Evolutionary conservation across 78 protist species (phyloP), one percentile per base, ranked within the genome.

Genomic region (Ministeria vibrans): DNA sequence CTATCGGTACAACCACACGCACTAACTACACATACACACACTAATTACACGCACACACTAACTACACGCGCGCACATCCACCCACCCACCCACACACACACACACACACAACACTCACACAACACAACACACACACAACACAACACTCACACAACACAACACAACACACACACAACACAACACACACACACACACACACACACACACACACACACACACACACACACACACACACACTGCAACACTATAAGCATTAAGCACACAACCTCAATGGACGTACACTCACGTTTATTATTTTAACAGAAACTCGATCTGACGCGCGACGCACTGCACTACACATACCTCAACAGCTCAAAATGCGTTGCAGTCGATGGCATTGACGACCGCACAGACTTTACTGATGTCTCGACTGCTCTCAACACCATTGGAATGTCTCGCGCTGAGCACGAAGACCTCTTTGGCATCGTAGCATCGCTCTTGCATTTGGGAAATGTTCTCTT

Each of bases 401-500:
- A 25, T 44, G 43, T 72, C 39, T 30, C 20, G 28, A 82, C 27
- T 7, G 89, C 93, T 39, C 79, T 89, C 83, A 63, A 62, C 41
- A 81, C 80, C 23, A 77, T 89, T 63, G 85, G 86, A 23, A 72
- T 89, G 20, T 7, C 39, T 22, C 78, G 75, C 20, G 68, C 63
- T 6, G 30, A 63, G 27, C 82, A 75, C 61, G 53, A 23, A 27
- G 76, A 79, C 27, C 61, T 85, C 0, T 83, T 85, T 61, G 46
- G 46, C 27, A 43, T 86, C 9, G 39, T 89, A 2, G 85, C 90
- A 18, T 87, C 85, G 49, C 55, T 89, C 23, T n/a, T 89, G 4
- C 63, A 81, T 39, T 39, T 89, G 41, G 89, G 93, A 63, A 89
- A 85, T 59, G 11, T 85, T 1, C 51, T 34, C 18, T 83, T 86